Evolutionary conservation across 1,284 basidiomycete genomes (phyloP).

Genomic region (Ceratobasidium sp.): DNA sequence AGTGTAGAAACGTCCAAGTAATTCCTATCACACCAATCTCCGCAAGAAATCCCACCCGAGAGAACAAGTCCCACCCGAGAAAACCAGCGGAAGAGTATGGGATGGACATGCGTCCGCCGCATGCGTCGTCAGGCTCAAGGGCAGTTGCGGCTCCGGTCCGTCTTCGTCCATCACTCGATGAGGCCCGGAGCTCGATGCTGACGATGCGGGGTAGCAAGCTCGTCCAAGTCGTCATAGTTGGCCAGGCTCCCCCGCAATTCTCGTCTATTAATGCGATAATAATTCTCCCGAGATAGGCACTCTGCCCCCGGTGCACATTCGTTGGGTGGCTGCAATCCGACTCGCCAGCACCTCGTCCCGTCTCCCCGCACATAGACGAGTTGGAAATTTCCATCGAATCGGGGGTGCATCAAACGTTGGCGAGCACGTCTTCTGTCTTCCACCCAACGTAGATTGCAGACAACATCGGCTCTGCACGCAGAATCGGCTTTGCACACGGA

Average conservation of each 20-base stretch:
- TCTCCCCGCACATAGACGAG: not conserved
- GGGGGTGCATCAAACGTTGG: no score
- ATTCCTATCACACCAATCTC: conserved; percentile 28
- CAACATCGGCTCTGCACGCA: not conserved
- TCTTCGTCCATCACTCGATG: conserved; percentile 9
- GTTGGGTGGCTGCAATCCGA: not conserved
- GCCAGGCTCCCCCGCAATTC: conserved; percentile 15
- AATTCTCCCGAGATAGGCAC: conserved; percentile 36
- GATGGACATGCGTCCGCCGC: conserved; percentile 9
- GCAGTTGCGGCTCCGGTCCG: no score
- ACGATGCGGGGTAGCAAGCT: conserved; percentile 33
- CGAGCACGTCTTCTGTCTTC: conserved; percentile 14
- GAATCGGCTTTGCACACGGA: not conserved
- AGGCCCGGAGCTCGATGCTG: conserved; percentile 1
- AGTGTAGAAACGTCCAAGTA: not conserved
- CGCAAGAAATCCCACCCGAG: not conserved
- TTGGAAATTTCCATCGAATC: conserved; percentile 13
- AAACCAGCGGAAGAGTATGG: no score
- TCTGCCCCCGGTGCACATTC: not conserved
- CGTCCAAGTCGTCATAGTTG: conserved; percentile 2
- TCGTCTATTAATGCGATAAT: conserved; percentile 1
- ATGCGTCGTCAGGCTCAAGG: no score
- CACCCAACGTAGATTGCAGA: no score
- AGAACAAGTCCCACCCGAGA: not conserved
- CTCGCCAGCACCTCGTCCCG: conserved; percentile 5